These are phyloP conservation scores for Apiotrichum brassicae DNA, from an alignment of 1,284 basidiomycete genomes.

Conservation along the genomic window DNA sequence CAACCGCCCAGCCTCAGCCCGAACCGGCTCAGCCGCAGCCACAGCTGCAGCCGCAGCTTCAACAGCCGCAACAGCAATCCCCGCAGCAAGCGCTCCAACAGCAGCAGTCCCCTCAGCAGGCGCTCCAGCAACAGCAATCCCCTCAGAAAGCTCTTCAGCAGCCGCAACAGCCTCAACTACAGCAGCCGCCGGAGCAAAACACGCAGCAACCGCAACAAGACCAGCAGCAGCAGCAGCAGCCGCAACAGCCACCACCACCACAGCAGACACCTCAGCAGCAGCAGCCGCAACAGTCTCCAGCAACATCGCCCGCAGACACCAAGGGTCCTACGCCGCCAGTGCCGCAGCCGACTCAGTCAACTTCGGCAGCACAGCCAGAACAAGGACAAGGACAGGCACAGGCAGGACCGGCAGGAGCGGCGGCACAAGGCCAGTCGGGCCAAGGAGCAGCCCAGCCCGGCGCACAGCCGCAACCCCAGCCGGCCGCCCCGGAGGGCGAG, in stretches of 20 bases:
- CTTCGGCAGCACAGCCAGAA: too few species aligned
- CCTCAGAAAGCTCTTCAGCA: neutral
- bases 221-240: too few species aligned
- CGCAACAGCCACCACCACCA: too few species aligned
- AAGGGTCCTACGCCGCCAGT: neutral
- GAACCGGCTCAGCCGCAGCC: neutral
- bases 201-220: too few species aligned
- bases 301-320: neutral
- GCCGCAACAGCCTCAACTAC: too few species aligned
- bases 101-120: neutral
- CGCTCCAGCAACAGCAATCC: neutral
- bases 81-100: neutral
- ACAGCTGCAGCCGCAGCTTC: neutral
- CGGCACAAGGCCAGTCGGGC: too few species aligned
- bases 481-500: neutral
- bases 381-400: too few species aligned
- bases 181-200: too few species aligned
- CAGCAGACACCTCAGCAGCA: constrained; percentile 1
- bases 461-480: neutral
- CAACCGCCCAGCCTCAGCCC: neutral
- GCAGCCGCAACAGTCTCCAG: too few species aligned
- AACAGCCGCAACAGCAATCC: neutral
- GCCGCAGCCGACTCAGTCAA: too few species aligned
- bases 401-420: too few species aligned
- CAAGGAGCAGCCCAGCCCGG: constrained; percentile 1